Conservation (phyloP, 306 rosid genomes). For the Styphnolobium japonicum region DNA sequence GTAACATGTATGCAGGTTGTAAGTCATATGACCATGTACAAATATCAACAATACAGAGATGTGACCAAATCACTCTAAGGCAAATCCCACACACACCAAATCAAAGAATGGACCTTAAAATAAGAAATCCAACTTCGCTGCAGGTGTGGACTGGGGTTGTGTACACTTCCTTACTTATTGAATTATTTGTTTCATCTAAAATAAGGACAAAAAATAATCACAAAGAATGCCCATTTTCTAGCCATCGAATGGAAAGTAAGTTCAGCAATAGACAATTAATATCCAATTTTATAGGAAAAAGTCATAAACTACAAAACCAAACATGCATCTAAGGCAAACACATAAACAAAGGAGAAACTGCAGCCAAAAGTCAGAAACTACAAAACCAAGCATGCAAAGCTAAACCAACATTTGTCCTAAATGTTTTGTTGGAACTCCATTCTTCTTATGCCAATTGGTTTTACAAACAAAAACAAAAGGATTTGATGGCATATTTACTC, state of each 20-base stretch:
- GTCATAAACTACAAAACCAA: background rate
- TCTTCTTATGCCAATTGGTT: background rate
- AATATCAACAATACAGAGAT: too few species aligned
- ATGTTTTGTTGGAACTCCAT: background rate
- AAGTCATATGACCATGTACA: too few species aligned
- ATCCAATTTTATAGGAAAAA: background rate
- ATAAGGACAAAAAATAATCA: background rate
- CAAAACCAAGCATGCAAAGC: too few species aligned
- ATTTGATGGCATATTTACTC: background rate
- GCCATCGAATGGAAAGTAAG: background rate
- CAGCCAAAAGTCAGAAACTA: too few species aligned
- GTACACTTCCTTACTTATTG: background rate
- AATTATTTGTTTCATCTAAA: background rate
- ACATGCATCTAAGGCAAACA: background rate
- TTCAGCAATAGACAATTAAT: background rate
- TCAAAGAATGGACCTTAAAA: too few species aligned
- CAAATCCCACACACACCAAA: too few species aligned
- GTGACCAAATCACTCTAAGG: too few species aligned
- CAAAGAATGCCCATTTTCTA: background rate
- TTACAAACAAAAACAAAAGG: background rate
- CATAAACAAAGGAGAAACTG: too few species aligned
- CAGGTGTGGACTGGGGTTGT: too few species aligned
- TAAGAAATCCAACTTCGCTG: too few species aligned
- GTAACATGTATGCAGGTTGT: too few species aligned
- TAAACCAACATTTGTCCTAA: background rate